Conservation (phyloP, 345 rosid species). For the Acer negundo region DNA sequence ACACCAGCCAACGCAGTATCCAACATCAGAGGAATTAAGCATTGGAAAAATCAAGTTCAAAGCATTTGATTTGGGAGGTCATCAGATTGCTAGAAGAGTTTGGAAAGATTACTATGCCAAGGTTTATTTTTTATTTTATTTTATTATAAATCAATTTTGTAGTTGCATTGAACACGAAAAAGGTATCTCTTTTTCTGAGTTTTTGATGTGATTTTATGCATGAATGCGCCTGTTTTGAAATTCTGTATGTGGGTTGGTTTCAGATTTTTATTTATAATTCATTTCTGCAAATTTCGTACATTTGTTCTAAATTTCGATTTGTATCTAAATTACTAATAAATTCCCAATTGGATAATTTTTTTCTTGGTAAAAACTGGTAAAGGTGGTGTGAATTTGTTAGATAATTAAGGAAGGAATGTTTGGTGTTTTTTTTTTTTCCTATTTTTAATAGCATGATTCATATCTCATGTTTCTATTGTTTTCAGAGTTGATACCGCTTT, state of each 20-base stretch:
- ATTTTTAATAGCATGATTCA: not conserved
- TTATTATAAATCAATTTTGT: not conserved
- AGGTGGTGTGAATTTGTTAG: not conserved
- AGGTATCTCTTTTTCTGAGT: not conserved
- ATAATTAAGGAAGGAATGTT: not conserved
- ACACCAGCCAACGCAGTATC: constrained; percentile 83
- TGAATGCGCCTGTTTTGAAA: not conserved
- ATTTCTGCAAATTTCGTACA: too few species aligned
- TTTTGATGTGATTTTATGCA: not conserved
- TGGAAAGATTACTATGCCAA: constrained; percentile 91
- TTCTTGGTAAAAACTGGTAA: not conserved
- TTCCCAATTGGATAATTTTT: not conserved
- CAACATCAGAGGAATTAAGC: constrained; percentile 80
- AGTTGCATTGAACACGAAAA: not conserved
- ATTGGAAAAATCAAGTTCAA: constrained; percentile 84
- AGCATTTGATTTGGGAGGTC: constrained; percentile 90
- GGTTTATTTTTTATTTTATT: constrained; percentile 26
- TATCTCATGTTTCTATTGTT: not conserved
- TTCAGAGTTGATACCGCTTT: not conserved
- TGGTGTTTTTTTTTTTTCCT: not conserved
- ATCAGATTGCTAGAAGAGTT: constrained; percentile 82
- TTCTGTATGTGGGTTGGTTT: not conserved
- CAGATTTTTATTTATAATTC: too few species aligned
- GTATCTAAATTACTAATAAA: not conserved
- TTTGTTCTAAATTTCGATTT: too few species aligned